These are phyloP conservation scores for Coemansia interrupta DNA, from an alignment of 192 early-diverging fungal genomes.

Conservation along the genomic window DNA sequence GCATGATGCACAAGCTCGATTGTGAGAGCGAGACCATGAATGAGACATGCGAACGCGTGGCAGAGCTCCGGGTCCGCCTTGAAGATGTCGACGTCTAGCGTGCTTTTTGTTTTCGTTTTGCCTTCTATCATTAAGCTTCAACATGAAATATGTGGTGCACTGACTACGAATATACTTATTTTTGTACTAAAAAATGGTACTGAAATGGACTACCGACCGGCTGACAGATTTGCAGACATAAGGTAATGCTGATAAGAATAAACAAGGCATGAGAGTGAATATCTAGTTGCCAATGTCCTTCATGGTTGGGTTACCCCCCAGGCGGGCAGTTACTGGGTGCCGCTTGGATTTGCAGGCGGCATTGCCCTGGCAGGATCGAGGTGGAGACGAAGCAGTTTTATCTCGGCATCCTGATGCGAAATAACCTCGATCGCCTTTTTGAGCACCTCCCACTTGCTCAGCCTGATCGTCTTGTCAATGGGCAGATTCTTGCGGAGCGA, in stretches of 20 bases:
- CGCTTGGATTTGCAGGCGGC: constrained; percentile 4
- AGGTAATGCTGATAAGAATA: neutral
- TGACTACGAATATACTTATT: too few relatives aligned
- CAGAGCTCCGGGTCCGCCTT: constrained; percentile 27
- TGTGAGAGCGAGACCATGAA: constrained; percentile 20
- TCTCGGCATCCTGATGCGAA: constrained; percentile 35
- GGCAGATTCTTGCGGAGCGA: constrained; percentile 74
- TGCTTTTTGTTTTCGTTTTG: neutral
- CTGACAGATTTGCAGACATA: too few relatives aligned
- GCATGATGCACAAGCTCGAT: constrained; percentile 22
- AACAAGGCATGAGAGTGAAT: neutral
- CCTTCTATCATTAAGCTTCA: neutral
- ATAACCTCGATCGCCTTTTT: constrained; percentile 72
- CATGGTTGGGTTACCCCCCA: neutral
- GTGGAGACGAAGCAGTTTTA: constrained; percentile 37
- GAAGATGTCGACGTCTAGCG: constrained; percentile 6
- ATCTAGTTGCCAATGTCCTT: neutral
- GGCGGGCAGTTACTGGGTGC: neutral
- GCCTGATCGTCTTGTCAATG: constrained; percentile 71
- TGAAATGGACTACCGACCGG: too few relatives aligned
- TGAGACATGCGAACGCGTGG: constrained; percentile 32
- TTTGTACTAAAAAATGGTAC: too few relatives aligned
- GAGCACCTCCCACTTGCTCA: constrained; percentile 88
- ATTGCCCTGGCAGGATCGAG: constrained; percentile 22
- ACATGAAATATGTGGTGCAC: neutral